Percentiles rank a stretch among this genome's conserved stretches.
Conservation (phyloP, 495 filamentous ascomycete genomes). For the Apiosordaria backusii region DNA sequence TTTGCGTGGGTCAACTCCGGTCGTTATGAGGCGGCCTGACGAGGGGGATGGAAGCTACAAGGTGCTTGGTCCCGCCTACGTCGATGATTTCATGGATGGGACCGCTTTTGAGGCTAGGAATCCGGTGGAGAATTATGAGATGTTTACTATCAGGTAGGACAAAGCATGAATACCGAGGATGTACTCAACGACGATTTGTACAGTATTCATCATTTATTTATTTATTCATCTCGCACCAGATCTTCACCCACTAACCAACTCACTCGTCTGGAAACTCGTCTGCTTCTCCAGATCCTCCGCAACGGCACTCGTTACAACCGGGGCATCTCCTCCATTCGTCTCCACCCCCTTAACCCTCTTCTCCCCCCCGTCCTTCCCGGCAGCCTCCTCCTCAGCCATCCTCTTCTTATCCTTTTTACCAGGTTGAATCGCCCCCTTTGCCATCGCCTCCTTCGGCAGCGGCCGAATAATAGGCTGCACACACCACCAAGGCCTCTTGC, state of each 20-base stretch:
- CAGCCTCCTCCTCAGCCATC: constrained; percentile 25
- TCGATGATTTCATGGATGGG: neutral
- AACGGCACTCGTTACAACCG: constrained; percentile 18
- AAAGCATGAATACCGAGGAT: too few species aligned
- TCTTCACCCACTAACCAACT: constrained; percentile 30
- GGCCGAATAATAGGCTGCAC: constrained; percentile 89
- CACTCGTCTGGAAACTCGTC: constrained; percentile 25
- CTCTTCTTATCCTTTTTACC: constrained; percentile 52
- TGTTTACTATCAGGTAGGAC: neutral
- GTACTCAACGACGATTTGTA: neutral
- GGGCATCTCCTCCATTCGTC: constrained; percentile 2
- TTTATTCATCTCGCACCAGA: neutral
- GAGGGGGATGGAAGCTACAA: neutral
- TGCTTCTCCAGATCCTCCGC: constrained; percentile 26
- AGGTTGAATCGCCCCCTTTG: constrained; percentile 68
- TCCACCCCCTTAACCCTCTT: constrained; percentile 12
- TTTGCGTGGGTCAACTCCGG: neutral
- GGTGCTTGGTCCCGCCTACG: neutral
- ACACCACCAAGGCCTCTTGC: constrained; percentile 83
- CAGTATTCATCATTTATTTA: neutral
- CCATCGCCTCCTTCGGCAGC: constrained; percentile 81
- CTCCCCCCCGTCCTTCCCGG: constrained; percentile 8
- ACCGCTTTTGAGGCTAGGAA: neutral
- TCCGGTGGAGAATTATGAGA: neutral
- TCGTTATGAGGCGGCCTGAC: neutral